Evolutionary conservation across 2,329 filamentous ascomycete species (phyloP), one percentile per base, ranked within the genome.

Genomic region (Dothistroma septosporum): DNA sequence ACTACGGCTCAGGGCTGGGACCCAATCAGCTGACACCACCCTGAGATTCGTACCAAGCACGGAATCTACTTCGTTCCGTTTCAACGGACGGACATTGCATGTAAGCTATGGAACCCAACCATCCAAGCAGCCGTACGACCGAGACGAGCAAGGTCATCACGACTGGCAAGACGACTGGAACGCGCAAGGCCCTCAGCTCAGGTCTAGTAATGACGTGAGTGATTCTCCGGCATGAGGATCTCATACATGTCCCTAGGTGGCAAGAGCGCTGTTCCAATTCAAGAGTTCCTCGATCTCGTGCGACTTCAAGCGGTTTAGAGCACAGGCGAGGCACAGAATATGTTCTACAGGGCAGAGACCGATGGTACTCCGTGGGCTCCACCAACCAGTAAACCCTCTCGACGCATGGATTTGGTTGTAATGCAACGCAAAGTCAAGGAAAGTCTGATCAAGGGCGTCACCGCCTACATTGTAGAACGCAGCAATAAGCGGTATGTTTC

Each of bases 401-500:
- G 41, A 16, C 19, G 14, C 41, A 44, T 92, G 76, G 80, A 81
- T 55, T 92, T 89, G 0, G 89, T 94, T 0, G 85, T 91, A 0
- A 80, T 94, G 12, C 87, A 90, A 62, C 76, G 80, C 10, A 71
- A 79, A 31, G 82, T 88, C 68, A 92, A 92, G 73, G 77, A 81
- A 1, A 77, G 79, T 19, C 78, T 92, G 2, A 74, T 92, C 8
- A 77, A 77, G 32, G 90, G 92, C 67, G 86, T 92, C 64, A 87
- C 88, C 64, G 87, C 90, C 65, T 92, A 90, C 64, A 79, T 93
- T 0, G 83, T 89, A 53, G 87, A 88, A 0, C 77, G 80, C 0
- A 89, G 86, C 0, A 77, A 80, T 0, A 89, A 85, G 0, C 95
- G 90, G 90, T 95, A 96, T 71, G 80, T 85, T 0, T 88, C 90